These are phyloP conservation scores for Eucalyptus tenuipes DNA, from an alignment of 345 rosid species.

Conservation along the genomic window DNA sequence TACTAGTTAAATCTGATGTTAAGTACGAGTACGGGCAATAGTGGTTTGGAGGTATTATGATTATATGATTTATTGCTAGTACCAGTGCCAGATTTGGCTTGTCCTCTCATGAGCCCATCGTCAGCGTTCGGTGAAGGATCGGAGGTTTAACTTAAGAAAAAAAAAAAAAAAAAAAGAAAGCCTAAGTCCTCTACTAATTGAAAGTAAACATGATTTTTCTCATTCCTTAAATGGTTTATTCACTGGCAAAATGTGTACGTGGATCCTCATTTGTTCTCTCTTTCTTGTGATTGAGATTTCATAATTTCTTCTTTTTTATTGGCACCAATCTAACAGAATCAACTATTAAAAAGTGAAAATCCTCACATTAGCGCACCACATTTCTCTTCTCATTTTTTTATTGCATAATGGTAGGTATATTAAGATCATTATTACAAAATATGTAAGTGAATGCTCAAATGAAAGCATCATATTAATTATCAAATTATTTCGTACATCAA, in stretches of 20 bases:
- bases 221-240: neutral
- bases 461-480: neutral
- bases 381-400: neutral
- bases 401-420: neutral
- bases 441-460: neutral
- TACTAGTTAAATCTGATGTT: too few species aligned
- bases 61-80: neutral
- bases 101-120: neutral
- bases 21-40: too few species aligned
- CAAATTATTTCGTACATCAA: neutral
- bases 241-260: neutral
- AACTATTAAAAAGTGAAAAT: neutral
- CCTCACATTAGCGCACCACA: neutral
- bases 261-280: neutral
- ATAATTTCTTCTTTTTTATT: neutral
- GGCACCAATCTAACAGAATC: neutral
- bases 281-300: neutral
- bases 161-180: accelerated
- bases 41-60: too few species aligned
- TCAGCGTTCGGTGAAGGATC: neutral
- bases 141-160: neutral
- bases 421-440: neutral
- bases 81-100: neutral
- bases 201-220: neutral
- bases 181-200: neutral